These are phyloP conservation scores for Pestalotiopsis sp. DNA, from an alignment of 2,329 filamentous ascomycete genomes.

Conservation along the genomic window DNA sequence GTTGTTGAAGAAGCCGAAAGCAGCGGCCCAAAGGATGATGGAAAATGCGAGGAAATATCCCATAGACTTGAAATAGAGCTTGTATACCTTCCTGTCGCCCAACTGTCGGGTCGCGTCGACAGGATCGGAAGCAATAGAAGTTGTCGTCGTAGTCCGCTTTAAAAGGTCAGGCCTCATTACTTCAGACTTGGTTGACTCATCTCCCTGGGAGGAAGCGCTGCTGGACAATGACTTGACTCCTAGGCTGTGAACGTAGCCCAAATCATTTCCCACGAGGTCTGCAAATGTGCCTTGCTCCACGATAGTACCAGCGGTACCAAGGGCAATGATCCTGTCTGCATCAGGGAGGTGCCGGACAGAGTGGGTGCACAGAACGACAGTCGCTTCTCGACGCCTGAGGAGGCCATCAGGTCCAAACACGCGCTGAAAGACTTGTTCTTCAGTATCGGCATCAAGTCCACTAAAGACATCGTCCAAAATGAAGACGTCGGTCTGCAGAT, in stretches of 20 bases:
- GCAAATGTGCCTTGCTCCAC: slow-evolving; percentile 44
- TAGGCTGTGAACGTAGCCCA: slow-evolving; percentile 25
- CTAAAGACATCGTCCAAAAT: slow-evolving; percentile 39
- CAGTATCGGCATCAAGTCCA: slow-evolving; percentile 35
- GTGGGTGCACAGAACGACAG: slow-evolving; percentile 40
- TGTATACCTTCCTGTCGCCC: slow-evolving; percentile 23
- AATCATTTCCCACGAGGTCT: slow-evolving; percentile 30
- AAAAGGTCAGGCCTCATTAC: background rate
- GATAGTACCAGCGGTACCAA: slow-evolving; percentile 47
- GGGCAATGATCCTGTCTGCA: slow-evolving; percentile 49
- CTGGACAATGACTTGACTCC: slow-evolving; percentile 18
- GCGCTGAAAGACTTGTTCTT: slow-evolving; percentile 30
- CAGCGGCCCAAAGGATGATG: slow-evolving; percentile 10
- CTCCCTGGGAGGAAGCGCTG: background rate
- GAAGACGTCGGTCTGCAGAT: slow-evolving; percentile 28
- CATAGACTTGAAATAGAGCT: slow-evolving; percentile 26
- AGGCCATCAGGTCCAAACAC: slow-evolving; percentile 31
- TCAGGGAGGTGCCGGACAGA: slow-evolving; percentile 38
- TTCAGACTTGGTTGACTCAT: background rate
- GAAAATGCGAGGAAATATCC: slow-evolving; percentile 9
- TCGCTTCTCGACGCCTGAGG: slow-evolving; percentile 22
- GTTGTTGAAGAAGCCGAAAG: slow-evolving; percentile 22
- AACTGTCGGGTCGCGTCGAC: slow-evolving; percentile 16
- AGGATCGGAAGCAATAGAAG: background rate
- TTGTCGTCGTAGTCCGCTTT: slow-evolving; percentile 1